Evolutionary conservation across 2,329 filamentous ascomycete species (phyloP).

Genomic region (Sclerotinia spermophila): DNA sequence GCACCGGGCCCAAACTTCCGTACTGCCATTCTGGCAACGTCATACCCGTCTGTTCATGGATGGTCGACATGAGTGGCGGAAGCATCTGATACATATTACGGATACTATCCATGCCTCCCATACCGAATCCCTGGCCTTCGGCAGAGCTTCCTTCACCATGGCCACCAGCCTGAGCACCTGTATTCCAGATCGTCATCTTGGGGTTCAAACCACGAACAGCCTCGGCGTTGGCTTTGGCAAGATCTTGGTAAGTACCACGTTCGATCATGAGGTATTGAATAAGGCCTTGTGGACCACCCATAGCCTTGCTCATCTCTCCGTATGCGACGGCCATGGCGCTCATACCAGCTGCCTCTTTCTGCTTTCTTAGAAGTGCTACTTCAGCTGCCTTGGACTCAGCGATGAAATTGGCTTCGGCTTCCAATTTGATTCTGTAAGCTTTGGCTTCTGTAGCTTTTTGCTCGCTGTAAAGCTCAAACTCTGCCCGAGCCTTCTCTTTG

Average conservation of each 20-base stretch:
- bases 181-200: slow-evolving; percentile 91
- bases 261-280: slow-evolving; percentile 87
- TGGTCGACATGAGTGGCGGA: slow-evolving; percentile 77
- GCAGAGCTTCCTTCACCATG: slow-evolving; percentile 28
- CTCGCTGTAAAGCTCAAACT: slow-evolving; percentile 41
- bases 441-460: slow-evolving; percentile 52
- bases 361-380: slow-evolving; percentile 54
- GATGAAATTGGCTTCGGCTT: slow-evolving; percentile 41
- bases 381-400: slow-evolving; percentile 50
- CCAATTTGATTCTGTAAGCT: slow-evolving; percentile 45
- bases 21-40: slow-evolving; percentile 74
- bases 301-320: slow-evolving; percentile 63
- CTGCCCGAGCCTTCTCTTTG: slow-evolving; percentile 30
- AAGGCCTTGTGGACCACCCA: slow-evolving; percentile 74
- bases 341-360: slow-evolving; percentile 75
- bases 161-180: slow-evolving; percentile 49
- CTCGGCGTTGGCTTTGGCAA: slow-evolving; percentile 73
- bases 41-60: slow-evolving; percentile 86
- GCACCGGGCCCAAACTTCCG: slow-evolving; percentile 43
- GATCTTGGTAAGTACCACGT: slow-evolving; percentile 71
- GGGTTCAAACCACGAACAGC: slow-evolving; percentile 76
- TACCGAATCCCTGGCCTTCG: slow-evolving; percentile 40
- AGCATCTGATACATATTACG: slow-evolving; percentile 77
- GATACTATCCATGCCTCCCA: slow-evolving; percentile 61
- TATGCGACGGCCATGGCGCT: slow-evolving; percentile 79